Conservation (phyloP, 768 basidiomycete species). For the Leccinum subgranulosum region DNA sequence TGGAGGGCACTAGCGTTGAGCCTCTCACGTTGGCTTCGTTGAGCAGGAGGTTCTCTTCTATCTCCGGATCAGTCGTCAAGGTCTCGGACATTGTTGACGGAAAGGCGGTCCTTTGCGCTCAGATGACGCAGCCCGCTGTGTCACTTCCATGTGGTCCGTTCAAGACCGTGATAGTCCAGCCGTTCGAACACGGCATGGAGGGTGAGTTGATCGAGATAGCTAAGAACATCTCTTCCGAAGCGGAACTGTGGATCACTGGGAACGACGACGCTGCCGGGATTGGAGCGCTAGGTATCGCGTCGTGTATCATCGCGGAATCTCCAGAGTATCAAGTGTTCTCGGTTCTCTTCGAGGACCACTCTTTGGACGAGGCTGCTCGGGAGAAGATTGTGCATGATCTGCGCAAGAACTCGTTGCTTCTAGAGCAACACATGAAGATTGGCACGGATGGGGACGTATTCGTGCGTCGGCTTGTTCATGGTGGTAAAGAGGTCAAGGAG, state of each 20-base stretch:
- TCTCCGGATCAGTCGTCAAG: neutral
- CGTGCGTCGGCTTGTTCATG: slow-evolving; percentile 31
- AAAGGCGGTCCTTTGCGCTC: neutral
- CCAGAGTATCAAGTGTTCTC: slow-evolving; percentile 29
- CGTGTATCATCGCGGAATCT: slow-evolving; percentile 28
- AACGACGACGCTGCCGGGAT: slow-evolving; percentile 31
- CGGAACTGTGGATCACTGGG: slow-evolving; percentile 29
- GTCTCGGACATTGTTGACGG: neutral
- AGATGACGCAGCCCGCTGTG: slow-evolving; percentile 13
- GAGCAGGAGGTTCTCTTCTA: neutral
- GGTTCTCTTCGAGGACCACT: slow-evolving; percentile 29
- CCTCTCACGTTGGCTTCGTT: neutral
- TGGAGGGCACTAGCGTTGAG: neutral
- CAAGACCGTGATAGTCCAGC: slow-evolving; percentile 26
- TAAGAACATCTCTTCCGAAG: slow-evolving; percentile 23
- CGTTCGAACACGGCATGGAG: slow-evolving; percentile 25
- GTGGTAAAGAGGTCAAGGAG: slow-evolving; percentile 19
- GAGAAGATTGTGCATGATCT: slow-evolving; percentile 25
- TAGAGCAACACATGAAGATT: slow-evolving; percentile 32
- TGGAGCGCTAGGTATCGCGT: slow-evolving; percentile 28
- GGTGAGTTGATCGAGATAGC: slow-evolving; percentile 27
- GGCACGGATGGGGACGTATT: slow-evolving; percentile 22
- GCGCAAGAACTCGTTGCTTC: slow-evolving; percentile 24
- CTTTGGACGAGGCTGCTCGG: slow-evolving; percentile 19
- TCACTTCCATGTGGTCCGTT: slow-evolving; percentile 14